Conservation (phyloP, 345 rosid species). For the Passiflora organensis region DNA sequence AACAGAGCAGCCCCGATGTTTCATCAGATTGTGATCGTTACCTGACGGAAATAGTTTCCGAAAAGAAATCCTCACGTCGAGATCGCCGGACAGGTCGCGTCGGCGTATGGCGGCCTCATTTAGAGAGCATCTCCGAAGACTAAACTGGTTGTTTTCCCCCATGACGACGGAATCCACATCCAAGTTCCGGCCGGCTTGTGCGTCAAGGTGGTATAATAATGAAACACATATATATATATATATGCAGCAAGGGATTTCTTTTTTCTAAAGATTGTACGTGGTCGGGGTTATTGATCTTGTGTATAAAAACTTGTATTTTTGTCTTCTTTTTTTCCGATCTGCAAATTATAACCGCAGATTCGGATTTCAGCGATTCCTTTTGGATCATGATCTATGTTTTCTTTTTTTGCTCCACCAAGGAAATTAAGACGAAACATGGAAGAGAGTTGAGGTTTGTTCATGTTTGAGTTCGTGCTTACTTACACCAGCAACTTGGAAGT, state of each 20-base stretch:
- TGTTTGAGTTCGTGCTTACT: not conserved
- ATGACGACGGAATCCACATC: not conserved
- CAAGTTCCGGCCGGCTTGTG: slow-evolving; percentile 4
- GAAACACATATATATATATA: not conserved
- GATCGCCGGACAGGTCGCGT: slow-evolving; percentile 44
- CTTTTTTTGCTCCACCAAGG: not conserved
- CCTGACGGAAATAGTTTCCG: slow-evolving; percentile 23
- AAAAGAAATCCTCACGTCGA: slow-evolving; percentile 43
- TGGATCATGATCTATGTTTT: slow-evolving; percentile 2
- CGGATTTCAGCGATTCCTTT: slow-evolving; percentile 13
- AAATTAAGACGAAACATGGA: slow-evolving; percentile 2
- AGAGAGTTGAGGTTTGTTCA: not conserved
- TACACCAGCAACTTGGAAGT: not conserved
- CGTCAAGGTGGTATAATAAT: not conserved
- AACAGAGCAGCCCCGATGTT: not conserved
- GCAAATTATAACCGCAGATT: slow-evolving; percentile 38
- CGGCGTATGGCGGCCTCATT: slow-evolving; percentile 69
- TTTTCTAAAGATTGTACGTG: slow-evolving; percentile 18
- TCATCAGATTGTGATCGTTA: slow-evolving; percentile 7
- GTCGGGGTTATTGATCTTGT: slow-evolving; percentile 6
- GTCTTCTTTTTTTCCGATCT: slow-evolving; percentile 20
- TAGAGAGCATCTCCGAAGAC: slow-evolving; percentile 74
- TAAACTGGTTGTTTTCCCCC: no score
- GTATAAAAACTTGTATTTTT: slow-evolving; percentile 8
- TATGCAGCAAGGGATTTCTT: not conserved